Evolutionary conservation across 164 flowering plant species (phyloP), one percentile per base, ranked within the genome.

Genomic region (Aristolochia californica): DNA sequence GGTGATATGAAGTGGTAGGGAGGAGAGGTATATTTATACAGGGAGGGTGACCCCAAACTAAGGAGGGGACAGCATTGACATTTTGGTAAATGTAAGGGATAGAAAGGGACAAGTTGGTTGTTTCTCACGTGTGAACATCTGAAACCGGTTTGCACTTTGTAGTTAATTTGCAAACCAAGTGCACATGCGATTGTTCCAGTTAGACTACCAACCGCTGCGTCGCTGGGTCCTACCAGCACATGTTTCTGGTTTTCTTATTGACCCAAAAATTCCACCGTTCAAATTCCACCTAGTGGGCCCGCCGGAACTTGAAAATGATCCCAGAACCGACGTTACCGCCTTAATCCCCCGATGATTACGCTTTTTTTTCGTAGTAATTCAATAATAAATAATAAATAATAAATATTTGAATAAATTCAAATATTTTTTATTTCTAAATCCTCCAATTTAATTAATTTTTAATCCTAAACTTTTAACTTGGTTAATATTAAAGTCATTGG

Each of bases 151-250:
- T 40, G 55, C 25, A 44, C 38, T 45, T 45, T 47, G 52, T 43
- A 64, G 52, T 56, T 43, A 65, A 65, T 57, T n/a, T 22, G n/a
- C 53, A 43, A 62, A 15, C 27, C 16, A 64, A 63, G 62, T 21
- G 79, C 85, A 81, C 85, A 81, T 81, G 83, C 71, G 59, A 59
- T 58, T 78, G 83, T 78, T 73, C 55, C 52, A 34, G 44, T 49
- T 62, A 25, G 57, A 17, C 38, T 27, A 62, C 77, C 76, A 76
- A 79, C 75, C 59, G 77, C 69, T 65, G 21, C 14, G 34, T 26
- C 54, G 7, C 9, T 24, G 51, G 73, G 68, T 54, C 70, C 77
- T 74, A 60, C 40, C 27, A 20, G 65, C 79, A 78, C 85, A 78
- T 81, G 83, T n/a, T n/a, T n/a, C n/a, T 81, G 52, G 34, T 13